phyloP scores from a whole-genome alignment of 2,329 filamentous ascomycete genomes.

The Claviceps humidiphila region DNA sequence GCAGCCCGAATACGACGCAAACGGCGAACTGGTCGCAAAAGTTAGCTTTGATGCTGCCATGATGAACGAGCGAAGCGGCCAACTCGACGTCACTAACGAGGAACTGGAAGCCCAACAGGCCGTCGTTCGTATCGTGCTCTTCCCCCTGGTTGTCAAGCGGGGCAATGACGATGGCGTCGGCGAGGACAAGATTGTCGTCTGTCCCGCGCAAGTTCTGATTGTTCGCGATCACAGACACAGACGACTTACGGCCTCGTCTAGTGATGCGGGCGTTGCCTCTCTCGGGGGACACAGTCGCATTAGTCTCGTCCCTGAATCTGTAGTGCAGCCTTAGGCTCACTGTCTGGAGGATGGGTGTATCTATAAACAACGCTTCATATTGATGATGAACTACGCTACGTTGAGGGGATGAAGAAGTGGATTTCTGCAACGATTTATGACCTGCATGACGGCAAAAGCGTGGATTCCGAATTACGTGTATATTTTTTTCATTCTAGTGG shows the following conservation, averaged over 20 bases:
- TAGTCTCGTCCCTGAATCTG: constrained; percentile 23
- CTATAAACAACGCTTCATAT: no score
- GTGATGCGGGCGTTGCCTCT: constrained; percentile 37
- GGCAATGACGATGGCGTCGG: constrained; percentile 78
- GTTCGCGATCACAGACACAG: constrained; percentile 35
- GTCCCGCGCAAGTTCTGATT: constrained; percentile 84
- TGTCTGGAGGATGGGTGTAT: constrained; percentile 15
- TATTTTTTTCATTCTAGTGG: neutral
- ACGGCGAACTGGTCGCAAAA: constrained; percentile 77
- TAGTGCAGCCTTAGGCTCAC: constrained; percentile 19
- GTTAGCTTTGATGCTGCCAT: constrained; percentile 84
- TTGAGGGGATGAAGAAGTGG: neutral
- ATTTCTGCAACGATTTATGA: neutral
- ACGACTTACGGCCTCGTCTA: constrained; percentile 31
- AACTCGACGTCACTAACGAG: constrained; percentile 48
- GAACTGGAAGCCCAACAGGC: constrained; percentile 65
- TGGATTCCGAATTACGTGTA: neutral
- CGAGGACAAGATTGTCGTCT: constrained; percentile 91
- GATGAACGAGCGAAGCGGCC: constrained; percentile 84
- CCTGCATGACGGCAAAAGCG: neutral
- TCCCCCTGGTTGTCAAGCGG: constrained; percentile 93
- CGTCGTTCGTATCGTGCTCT: constrained; percentile 81
- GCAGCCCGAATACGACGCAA: constrained; percentile 86
- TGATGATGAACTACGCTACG: neutral
- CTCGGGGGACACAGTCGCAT: constrained; percentile 24